Evolutionary conservation across 1,139 yeast genomes (phyloP).

Genomic region (Geotrichum macrosporum): DNA sequence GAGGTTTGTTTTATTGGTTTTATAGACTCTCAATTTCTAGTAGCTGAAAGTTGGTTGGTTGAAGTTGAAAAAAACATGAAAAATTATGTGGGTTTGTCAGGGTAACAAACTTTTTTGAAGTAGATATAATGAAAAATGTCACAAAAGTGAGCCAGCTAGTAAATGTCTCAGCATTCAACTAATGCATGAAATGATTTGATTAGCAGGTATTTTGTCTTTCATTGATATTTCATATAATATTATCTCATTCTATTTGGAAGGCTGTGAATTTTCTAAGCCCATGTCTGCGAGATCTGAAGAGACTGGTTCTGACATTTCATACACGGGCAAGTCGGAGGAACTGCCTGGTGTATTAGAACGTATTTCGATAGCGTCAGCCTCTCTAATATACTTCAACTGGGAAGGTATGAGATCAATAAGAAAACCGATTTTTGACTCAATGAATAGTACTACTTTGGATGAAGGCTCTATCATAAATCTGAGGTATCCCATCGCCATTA

Average conservation of each 20-base stretch:
- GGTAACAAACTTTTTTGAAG: too few relatives aligned
- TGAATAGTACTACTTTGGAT: constrained; percentile 56
- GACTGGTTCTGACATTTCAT: not conserved
- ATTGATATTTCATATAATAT: too few relatives aligned
- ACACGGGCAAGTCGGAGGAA: constrained; percentile 6
- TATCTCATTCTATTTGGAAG: too few relatives aligned
- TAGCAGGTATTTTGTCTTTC: too few relatives aligned
- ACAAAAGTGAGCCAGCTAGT: too few relatives aligned
- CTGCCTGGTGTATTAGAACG: constrained; percentile 31
- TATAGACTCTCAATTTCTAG: not conserved
- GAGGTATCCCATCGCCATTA: constrained; percentile 55
- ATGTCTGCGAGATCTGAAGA: too few relatives aligned
- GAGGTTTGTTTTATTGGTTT: not conserved
- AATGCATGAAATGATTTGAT: too few relatives aligned
- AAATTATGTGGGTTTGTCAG: too few relatives aligned
- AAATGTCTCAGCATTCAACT: too few relatives aligned
- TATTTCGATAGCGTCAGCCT: constrained; percentile 49
- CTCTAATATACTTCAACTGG: constrained; percentile 52
- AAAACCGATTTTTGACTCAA: constrained; percentile 53
- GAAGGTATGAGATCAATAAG: constrained; percentile 53
- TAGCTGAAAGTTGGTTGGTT: not conserved
- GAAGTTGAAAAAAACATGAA: constrained; percentile 2
- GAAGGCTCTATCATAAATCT: constrained; percentile 59
- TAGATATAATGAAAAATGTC: too few relatives aligned
- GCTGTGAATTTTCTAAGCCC: too few relatives aligned